phyloP scores from a whole-genome alignment of 1,284 basidiomycete genomes.

The Cryptococcus amylolentus region DNA sequence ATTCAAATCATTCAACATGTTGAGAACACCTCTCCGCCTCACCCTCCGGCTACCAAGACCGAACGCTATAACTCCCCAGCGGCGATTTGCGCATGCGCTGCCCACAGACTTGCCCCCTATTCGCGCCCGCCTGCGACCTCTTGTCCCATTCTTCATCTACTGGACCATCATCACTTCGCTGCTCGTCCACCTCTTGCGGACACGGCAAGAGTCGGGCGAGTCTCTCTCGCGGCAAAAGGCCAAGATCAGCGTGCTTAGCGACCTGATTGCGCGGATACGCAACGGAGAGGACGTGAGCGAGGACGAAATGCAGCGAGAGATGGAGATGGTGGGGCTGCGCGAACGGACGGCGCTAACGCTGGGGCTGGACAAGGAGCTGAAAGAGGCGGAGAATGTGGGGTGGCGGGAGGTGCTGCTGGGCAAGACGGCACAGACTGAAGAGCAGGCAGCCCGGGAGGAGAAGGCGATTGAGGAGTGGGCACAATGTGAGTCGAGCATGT shows the following conservation, averaged over 20 bases:
- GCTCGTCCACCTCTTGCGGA: conserved; percentile 38
- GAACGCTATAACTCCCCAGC: neutral
- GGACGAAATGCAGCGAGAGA: conserved; percentile 40
- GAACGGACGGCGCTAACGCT: conserved; percentile 22
- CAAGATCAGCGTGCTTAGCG: conserved; percentile 37
- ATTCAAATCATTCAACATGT: too few relatives aligned
- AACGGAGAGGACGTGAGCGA: conserved; percentile 25
- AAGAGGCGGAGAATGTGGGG: conserved; percentile 30
- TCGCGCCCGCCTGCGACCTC: conserved; percentile 34
- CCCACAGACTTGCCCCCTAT: conserved; percentile 36
- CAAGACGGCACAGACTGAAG: conserved; percentile 17
- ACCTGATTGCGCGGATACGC: conserved; percentile 25
- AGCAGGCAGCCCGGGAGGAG: conserved; percentile 22
- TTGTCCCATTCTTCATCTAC: conserved; percentile 46
- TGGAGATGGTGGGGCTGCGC: conserved; percentile 49
- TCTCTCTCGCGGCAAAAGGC: conserved; percentile 28
- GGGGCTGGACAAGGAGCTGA: conserved; percentile 15
- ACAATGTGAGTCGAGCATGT: conserved; percentile 16
- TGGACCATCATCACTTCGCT: conserved; percentile 48
- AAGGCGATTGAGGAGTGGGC: conserved; percentile 23
- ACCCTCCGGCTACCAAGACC: too few relatives aligned
- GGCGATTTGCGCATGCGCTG: neutral
- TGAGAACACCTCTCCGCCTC: too few relatives aligned
- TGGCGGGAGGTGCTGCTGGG: conserved; percentile 47
- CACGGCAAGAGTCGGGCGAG: conserved; percentile 29